Conservation (phyloP, 768 basidiomycete species). For the Russula virescens region DNA sequence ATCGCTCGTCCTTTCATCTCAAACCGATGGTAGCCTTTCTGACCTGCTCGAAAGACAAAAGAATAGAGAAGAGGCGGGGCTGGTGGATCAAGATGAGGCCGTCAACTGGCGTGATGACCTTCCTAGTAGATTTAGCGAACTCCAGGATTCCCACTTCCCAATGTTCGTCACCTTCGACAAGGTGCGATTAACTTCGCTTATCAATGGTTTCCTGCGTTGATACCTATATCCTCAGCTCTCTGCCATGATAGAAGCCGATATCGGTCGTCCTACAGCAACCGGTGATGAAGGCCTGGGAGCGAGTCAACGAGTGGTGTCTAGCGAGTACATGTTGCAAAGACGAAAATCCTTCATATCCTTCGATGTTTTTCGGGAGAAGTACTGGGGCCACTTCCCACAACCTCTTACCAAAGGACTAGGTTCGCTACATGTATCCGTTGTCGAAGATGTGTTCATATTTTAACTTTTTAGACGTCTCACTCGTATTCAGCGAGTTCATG, state of each 20-base stretch:
- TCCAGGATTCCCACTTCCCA: conserved; percentile 60
- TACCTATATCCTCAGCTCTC: conserved; percentile 36
- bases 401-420: conserved; percentile 50
- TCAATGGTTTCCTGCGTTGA: neutral
- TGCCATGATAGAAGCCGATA: conserved; percentile 45
- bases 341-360: conserved; percentile 36
- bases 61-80: conserved; percentile 25
- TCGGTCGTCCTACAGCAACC: conserved; percentile 15
- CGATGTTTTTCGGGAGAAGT: conserved; percentile 41
- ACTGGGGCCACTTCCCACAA: conserved; percentile 61
- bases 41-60: conserved; percentile 24
- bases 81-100: conserved; percentile 44
- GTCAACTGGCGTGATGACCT: conserved; percentile 39
- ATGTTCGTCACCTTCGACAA: conserved; percentile 63
- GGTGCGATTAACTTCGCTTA: conserved; percentile 32
- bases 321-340: conserved; percentile 19
- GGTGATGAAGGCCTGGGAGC: neutral
- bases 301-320: neutral
- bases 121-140: conserved; percentile 49
- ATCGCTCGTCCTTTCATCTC: conserved; percentile 37
- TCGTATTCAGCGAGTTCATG: conserved; percentile 63
- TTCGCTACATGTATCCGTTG: conserved; percentile 24
- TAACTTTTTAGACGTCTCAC: conserved; percentile 47
- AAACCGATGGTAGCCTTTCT: conserved; percentile 38
- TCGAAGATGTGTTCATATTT: neutral